Evolutionary conservation across 768 basidiomycete genomes (phyloP), one percentile per base, ranked within the genome.

Genomic region (Mycena alexandri): DNA sequence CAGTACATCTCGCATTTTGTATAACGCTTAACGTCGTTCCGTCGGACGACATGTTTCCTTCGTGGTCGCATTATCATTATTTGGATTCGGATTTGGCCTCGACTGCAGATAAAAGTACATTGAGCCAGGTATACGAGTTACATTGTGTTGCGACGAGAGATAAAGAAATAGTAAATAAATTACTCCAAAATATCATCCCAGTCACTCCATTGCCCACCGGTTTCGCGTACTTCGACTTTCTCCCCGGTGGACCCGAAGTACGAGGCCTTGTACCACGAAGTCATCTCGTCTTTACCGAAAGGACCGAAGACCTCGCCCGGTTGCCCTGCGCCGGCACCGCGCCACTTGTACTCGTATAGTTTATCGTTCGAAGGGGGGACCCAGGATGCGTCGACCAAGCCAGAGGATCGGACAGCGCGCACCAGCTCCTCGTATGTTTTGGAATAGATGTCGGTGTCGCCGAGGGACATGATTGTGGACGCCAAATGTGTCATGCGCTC

Each of bases 1-100:
- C 97, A 99, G 77, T 98, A 96, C 76, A 90, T 95, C 77, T 95
- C 94, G 77, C 94, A 95, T 77, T 95, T 71, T 63, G 57, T 53
- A 25, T 68, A 61, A 47, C 51, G n/a, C 25, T 56, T 57, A 48
- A 43, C 57, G 62, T 68, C 44, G 29, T n/a, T n/a, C n/a, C n/a
- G n/a, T n/a, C n/a, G 46, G 54, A 65, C 41, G 16, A 62, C 44
- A 43, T n/a, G 22, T 59, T 41, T 42, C 54, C n/a, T 46, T 55
- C 21, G 36, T 38, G 41, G 13, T 65, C 47, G 47, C 43, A 58
- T 14, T 44, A 56, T 43, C 10, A 29, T 56, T 29, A 36, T 42
- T 38, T 19, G 34, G 29, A 19, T 14, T 25, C 10, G 24, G 14
- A 14, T 50, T 38, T 38, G 38, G 38, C 9, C 2, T 14, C 11